phyloP scores from a whole-genome alignment of 2,329 filamentous ascomycete genomes.

The Colletotrichum sojae region DNA sequence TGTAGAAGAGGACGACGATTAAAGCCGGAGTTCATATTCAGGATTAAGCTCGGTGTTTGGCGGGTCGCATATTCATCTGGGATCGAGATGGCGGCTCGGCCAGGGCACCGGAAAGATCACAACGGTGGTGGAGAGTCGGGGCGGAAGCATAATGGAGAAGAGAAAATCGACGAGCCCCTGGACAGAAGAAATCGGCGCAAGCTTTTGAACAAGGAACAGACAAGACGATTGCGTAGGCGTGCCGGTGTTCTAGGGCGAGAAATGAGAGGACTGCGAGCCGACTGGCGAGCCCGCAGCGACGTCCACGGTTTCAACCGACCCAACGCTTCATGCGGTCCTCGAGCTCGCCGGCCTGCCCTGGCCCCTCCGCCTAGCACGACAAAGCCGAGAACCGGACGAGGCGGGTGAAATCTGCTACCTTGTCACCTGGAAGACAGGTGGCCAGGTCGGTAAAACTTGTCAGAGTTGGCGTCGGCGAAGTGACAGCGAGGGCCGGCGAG shows the following conservation, averaged over 20 bases:
- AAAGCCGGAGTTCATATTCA: slow-evolving; percentile 26
- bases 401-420: neutral
- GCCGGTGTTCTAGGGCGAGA: slow-evolving; percentile 26
- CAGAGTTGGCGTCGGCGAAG: slow-evolving; percentile 25
- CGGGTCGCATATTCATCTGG: neutral
- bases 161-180: slow-evolving; percentile 7
- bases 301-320: slow-evolving; percentile 29
- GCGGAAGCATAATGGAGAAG: slow-evolving; percentile 27
- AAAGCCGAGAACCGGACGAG: slow-evolving; percentile 37
- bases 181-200: slow-evolving; percentile 21
- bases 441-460: slow-evolving; percentile 19
- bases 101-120: slow-evolving; percentile 11
- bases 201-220: slow-evolving; percentile 14
- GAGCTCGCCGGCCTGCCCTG: neutral
- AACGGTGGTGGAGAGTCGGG: neutral
- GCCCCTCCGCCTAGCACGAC: slow-evolving; percentile 5
- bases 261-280: slow-evolving; percentile 15
- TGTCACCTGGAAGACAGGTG: slow-evolving; percentile 9
- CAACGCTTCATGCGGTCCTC: slow-evolving; percentile 30
- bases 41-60: neutral
- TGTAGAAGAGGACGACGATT: slow-evolving; percentile 79
- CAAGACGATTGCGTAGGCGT: slow-evolving; percentile 27
- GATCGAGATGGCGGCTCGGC: slow-evolving; percentile 23
- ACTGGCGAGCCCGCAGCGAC: slow-evolving; percentile 30
- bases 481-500: slow-evolving; percentile 27